Percentiles rank a stretch among this genome's conserved stretches.
phyloP scores from a whole-genome alignment of 129 eudicot species.

The Flaveria robusta region DNA sequence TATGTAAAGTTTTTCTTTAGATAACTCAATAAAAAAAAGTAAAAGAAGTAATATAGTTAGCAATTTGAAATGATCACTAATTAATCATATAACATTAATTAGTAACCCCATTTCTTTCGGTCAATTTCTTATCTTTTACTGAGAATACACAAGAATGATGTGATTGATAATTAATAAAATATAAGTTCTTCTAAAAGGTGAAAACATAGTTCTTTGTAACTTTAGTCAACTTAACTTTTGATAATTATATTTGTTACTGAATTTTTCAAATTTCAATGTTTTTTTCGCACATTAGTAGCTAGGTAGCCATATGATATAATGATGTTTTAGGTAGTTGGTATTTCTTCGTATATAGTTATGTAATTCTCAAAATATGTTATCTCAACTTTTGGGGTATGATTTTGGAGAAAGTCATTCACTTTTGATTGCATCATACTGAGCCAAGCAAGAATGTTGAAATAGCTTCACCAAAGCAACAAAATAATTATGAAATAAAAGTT shows the following conservation, averaged over 20 bases:
- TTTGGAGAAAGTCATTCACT: neutral
- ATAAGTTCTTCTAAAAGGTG: neutral
- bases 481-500: too few relatives aligned
- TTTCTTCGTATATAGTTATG: neutral
- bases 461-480: too few relatives aligned
- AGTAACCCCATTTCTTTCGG: neutral
- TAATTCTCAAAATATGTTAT: neutral
- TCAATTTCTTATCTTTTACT: neutral
- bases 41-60: too few relatives aligned
- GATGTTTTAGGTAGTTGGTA: too few relatives aligned
- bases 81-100: too few relatives aligned
- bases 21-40: too few relatives aligned
- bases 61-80: too few relatives aligned
- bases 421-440: neutral
- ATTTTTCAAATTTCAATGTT: too few relatives aligned
- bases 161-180: neutral
- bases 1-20: too few relatives aligned
- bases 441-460: too few relatives aligned
- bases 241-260: neutral
- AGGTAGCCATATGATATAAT: too few relatives aligned
- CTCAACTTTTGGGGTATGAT: neutral
- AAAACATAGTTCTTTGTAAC: neutral
- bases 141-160: neutral
- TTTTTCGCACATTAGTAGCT: too few relatives aligned
- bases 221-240: neutral